Evolutionary conservation across 2,329 filamentous ascomycete genomes (phyloP).

Genomic region (Fusarium drepaniforme): DNA sequence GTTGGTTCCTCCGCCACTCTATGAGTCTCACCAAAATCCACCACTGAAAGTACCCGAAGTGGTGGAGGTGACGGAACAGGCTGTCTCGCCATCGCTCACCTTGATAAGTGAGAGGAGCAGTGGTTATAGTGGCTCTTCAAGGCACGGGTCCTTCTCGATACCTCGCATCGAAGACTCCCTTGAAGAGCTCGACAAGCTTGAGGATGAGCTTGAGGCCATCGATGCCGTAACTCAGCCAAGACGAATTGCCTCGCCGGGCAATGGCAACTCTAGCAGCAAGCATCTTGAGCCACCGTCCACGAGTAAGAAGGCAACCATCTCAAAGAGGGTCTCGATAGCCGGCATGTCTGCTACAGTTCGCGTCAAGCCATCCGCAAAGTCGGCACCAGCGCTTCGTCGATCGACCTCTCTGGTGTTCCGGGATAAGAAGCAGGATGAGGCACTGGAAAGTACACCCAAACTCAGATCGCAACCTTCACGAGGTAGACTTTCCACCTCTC

Average conservation of each 20-base stretch:
- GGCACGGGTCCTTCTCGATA: slow-evolving; percentile 49
- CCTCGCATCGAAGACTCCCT: slow-evolving; percentile 73
- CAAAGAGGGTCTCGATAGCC: slow-evolving; percentile 47
- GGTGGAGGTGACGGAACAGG: slow-evolving; percentile 46
- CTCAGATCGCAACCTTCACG: slow-evolving; percentile 29
- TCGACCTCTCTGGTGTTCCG: slow-evolving; percentile 55
- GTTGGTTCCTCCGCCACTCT: slow-evolving; percentile 41
- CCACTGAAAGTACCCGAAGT: slow-evolving; percentile 48
- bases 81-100: slow-evolving; percentile 50
- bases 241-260: slow-evolving; percentile 47
- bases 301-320: slow-evolving; percentile 17
- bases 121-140: slow-evolving; percentile 51
- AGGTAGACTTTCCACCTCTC: slow-evolving; percentile 30
- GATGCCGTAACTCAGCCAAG: slow-evolving; percentile 52
- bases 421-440: slow-evolving; percentile 40
- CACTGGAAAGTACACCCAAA: slow-evolving; percentile 24
- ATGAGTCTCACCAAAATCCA: slow-evolving; percentile 33
- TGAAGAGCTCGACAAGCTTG: slow-evolving; percentile 71
- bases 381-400: slow-evolving; percentile 56
- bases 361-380: slow-evolving; percentile 53
- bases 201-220: slow-evolving; percentile 71
- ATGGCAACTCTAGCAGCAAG: slow-evolving; percentile 14
- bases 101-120: slow-evolving; percentile 47
- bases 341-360: slow-evolving; percentile 55
- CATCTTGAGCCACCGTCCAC: slow-evolving; percentile 35